Percentiles rank a stretch among this genome's conserved stretches.
These are phyloP conservation scores for Nicotiana otophora DNA, from an alignment of 257 asterid species.

Conservation along the genomic window DNA sequence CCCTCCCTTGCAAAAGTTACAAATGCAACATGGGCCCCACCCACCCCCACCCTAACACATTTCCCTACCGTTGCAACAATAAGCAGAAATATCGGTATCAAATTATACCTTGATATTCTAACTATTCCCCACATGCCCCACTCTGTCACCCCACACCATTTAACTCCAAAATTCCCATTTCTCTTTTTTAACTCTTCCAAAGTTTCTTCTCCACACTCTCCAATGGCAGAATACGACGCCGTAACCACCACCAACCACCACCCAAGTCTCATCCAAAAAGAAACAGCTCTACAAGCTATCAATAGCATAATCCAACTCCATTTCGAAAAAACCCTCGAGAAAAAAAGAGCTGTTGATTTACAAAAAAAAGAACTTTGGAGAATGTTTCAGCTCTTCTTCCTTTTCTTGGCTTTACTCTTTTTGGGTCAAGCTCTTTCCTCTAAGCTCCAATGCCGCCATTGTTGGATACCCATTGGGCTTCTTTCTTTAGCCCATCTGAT, in stretches of 20 bases:
- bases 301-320: constrained; percentile 96
- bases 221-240: constrained; percentile 70
- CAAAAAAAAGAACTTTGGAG: constrained; percentile 89
- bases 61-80: neutral
- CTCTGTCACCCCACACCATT: neutral
- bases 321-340: constrained; percentile 92
- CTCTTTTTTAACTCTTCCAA: neutral
- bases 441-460: constrained; percentile 74
- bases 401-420: constrained; percentile 58
- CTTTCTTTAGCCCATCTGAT: constrained; percentile 74
- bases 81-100: neutral
- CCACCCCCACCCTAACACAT: neutral
- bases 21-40: neutral
- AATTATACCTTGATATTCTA: neutral
- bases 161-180: neutral
- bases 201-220: constrained; percentile 7
- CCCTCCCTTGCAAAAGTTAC: neutral
- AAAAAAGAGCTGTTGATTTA: constrained; percentile 70
- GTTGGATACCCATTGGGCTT: constrained; percentile 90
- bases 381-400: constrained; percentile 77
- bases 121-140: neutral
- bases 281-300: constrained; percentile 80
- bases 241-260: constrained; percentile 27
- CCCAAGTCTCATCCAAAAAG: constrained; percentile 41
- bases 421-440: constrained; percentile 49